Evolutionary conservation across 352 stramenopile genomes (phyloP).

Genomic region (Phytophthora pseudosyringae): DNA sequence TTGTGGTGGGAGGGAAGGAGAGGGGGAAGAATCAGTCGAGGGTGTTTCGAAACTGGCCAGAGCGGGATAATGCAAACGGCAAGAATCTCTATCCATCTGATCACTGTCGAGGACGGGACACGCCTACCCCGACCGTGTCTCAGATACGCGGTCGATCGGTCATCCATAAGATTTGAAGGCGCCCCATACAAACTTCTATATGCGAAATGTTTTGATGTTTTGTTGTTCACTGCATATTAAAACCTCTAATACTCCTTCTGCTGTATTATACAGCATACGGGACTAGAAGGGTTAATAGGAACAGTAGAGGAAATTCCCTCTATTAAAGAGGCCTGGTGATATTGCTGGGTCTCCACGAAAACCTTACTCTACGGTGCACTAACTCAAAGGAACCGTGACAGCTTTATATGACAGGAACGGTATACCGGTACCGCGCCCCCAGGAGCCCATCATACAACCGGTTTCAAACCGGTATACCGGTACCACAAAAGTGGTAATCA

Average conservation of each 20-base stretch:
- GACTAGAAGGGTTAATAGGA: slow-evolving; percentile 11
- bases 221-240: slow-evolving; percentile 16
- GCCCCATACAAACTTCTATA: background rate
- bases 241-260: slow-evolving; percentile 8
- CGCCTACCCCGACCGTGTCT: background rate
- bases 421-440: too few relatives aligned
- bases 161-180: background rate
- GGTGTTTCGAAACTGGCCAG: background rate
- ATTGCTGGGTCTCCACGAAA: too few relatives aligned
- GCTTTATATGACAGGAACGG: too few relatives aligned
- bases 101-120: background rate
- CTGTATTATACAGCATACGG: slow-evolving; percentile 10
- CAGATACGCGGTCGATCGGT: background rate
- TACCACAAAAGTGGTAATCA: too few relatives aligned
- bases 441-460: too few relatives aligned
- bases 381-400: too few relatives aligned
- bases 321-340: too few relatives aligned
- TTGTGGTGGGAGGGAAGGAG: background rate
- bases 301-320: too few relatives aligned
- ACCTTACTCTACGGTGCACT: too few relatives aligned
- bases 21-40: background rate
- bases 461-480: too few relatives aligned
- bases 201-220: slow-evolving; percentile 1
- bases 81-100: slow-evolving; percentile 5
- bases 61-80: background rate